Evolutionary conservation across 495 filamentous ascomycete species (phyloP).

Genomic region (Penicillium pulvis): DNA sequence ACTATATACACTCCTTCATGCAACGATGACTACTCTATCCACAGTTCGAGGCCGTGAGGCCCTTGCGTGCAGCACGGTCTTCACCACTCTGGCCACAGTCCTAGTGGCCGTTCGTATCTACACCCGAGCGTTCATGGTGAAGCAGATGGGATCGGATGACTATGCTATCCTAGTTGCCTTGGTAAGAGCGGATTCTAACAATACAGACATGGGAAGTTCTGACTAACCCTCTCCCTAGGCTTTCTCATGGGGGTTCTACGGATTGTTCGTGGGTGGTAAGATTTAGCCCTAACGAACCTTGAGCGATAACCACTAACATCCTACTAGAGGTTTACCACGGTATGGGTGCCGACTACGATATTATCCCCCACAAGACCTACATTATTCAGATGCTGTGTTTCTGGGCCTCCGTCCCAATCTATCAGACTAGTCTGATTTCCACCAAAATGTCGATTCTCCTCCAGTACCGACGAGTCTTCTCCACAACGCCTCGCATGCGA

Average conservation of each 20-base stretch:
- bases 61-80: constrained; percentile 33
- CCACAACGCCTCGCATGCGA: constrained; percentile 37
- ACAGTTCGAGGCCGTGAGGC: constrained; percentile 34
- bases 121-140: constrained; percentile 57
- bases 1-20: constrained; percentile 9
- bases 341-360: constrained; percentile 37
- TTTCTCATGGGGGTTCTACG: constrained; percentile 43
- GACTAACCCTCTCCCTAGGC: constrained; percentile 12
- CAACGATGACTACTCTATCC: constrained; percentile 33
- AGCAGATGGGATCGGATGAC: constrained; percentile 61
- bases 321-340: constrained; percentile 35
- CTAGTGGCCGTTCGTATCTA: constrained; percentile 41
- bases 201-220: background rate
- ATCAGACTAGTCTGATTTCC: constrained; percentile 35
- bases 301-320: constrained; percentile 11
- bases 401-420: constrained; percentile 40
- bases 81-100: constrained; percentile 35
- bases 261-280: constrained; percentile 36
- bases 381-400: constrained; percentile 40
- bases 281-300: constrained; percentile 1
- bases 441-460: constrained; percentile 45
- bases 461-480: constrained; percentile 43
- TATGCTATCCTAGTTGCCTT: constrained; percentile 34
- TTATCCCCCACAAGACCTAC: constrained; percentile 24
- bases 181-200: constrained; percentile 17